Percentiles rank a stretch among this genome's conserved stretches.
phyloP scores from a whole-genome alignment of 169 alveolate genomes.

The Eimeria praecox region DNA sequence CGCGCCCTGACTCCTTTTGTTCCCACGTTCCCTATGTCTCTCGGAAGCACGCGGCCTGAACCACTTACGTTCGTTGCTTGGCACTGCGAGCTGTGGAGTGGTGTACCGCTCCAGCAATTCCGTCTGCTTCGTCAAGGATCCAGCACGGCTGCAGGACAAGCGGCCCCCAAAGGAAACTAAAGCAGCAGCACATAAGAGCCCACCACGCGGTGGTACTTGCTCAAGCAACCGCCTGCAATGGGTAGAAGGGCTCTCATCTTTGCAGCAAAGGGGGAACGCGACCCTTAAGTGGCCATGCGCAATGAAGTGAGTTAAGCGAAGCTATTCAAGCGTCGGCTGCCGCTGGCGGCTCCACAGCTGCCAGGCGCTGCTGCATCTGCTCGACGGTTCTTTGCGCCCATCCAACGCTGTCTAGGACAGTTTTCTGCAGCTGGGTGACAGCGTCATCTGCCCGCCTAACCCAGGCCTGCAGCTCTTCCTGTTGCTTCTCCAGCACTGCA shows the following conservation, averaged over 20 bases:
- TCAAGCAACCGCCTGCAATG: neutral
- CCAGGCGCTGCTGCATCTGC: conserved; percentile 79
- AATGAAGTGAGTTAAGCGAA: neutral
- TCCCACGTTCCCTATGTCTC: neutral
- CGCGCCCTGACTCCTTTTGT: neutral
- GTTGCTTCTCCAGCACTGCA: conserved; percentile 79
- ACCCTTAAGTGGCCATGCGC: neutral
- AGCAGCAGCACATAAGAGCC: neutral
- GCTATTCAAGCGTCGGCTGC: neutral
- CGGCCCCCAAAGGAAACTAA: neutral
- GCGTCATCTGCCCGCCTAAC: conserved; percentile 67
- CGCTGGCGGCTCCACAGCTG: conserved; percentile 18
- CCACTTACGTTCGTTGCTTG: neutral
- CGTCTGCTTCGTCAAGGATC: neutral
- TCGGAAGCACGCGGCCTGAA: neutral
- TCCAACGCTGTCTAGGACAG: conserved; percentile 66
- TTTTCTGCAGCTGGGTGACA: conserved; percentile 72
- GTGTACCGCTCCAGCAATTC: neutral
- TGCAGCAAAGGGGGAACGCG: neutral
- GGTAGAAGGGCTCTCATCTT: neutral
- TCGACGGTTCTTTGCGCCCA: conserved; percentile 77
- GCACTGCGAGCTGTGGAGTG: neutral
- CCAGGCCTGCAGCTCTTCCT: conserved; percentile 77
- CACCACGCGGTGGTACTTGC: neutral
- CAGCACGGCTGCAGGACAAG: neutral